Evolutionary conservation across 176 grass and related monocot species (phyloP).

Genomic region (Eleusine indica): DNA sequence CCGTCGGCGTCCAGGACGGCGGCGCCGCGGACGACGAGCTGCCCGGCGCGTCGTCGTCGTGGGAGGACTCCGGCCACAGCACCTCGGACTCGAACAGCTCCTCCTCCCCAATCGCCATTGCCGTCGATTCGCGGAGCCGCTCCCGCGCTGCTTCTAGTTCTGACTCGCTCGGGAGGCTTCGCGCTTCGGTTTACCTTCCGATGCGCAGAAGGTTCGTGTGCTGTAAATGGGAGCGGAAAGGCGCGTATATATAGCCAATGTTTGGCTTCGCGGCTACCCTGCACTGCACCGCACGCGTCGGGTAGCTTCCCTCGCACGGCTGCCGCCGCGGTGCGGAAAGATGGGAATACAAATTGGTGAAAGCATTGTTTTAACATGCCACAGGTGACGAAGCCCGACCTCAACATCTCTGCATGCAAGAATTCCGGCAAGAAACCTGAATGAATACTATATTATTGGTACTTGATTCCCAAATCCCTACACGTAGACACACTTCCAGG

Average conservation of each 20-base stretch:
- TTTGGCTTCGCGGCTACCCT: background rate
- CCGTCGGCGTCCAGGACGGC: background rate
- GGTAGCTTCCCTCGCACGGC: conserved; percentile 36
- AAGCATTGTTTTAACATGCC: background rate
- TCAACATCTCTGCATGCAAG: background rate
- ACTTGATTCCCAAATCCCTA: background rate
- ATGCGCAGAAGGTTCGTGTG: background rate
- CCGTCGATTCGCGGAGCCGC: background rate
- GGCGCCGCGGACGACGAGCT: background rate
- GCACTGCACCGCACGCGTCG: background rate
- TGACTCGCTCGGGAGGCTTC: background rate
- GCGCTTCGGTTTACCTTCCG: background rate
- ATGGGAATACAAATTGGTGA: background rate
- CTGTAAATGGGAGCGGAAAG: background rate
- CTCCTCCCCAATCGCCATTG: conserved; percentile 49
- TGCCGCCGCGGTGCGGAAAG: background rate
- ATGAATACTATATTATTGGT: background rate
- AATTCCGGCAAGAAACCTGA: background rate
- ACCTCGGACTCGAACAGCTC: conserved; percentile 68
- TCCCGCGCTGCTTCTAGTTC: background rate
- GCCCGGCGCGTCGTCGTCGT: conserved; percentile 5
- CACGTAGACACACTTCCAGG: background rate
- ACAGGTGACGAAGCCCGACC: background rate
- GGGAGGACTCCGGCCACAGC: conserved; percentile 58
- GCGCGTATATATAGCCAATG: conserved; percentile 34